These are phyloP conservation scores for Nemania sp. DNA, from an alignment of 2,329 filamentous ascomycete species.

Conservation along the genomic window DNA sequence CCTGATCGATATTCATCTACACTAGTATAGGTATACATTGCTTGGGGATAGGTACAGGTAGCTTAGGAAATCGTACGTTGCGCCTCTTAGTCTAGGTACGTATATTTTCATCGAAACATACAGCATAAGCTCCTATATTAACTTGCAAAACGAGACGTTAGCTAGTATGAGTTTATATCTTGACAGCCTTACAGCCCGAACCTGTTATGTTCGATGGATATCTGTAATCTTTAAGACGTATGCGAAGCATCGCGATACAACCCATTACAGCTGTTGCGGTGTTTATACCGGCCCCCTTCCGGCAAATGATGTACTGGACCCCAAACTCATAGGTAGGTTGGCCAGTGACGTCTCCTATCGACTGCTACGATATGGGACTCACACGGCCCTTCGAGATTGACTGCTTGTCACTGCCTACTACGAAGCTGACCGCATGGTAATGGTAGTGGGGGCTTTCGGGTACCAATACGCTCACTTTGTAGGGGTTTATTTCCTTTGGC, in stretches of 20 bases:
- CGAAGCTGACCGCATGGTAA: constrained; percentile 11
- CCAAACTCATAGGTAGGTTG: constrained; percentile 7
- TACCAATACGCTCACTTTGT: constrained; percentile 19
- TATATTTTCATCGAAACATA: constrained; percentile 1
- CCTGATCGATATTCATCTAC: constrained; percentile 31
- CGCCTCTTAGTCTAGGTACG: constrained; percentile 7
- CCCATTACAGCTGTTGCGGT: neutral
- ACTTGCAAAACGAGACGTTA: constrained; percentile 8
- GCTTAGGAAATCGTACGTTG: constrained; percentile 22
- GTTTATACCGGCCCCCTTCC: constrained; percentile 19
- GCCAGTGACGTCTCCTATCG: constrained; percentile 13
- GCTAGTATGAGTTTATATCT: constrained; percentile 8
- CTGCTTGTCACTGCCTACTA: constrained; percentile 7
- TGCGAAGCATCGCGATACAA: constrained; percentile 15
- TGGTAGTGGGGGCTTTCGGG: constrained; percentile 19
- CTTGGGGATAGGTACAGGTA: constrained; percentile 23
- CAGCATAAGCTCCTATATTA: neutral
- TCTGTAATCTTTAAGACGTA: constrained; percentile 5
- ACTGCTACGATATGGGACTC: constrained; percentile 8
- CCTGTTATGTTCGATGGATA: constrained; percentile 2
- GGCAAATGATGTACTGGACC: constrained; percentile 19
- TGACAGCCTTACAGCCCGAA: constrained; percentile 22
- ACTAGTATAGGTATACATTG: constrained; percentile 18
- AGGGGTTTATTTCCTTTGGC: constrained; percentile 5
- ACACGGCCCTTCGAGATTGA: constrained; percentile 15